These are phyloP conservation scores for Vitis labrusca DNA, from an alignment of 164 flowering plant species.

Conservation along the genomic window DNA sequence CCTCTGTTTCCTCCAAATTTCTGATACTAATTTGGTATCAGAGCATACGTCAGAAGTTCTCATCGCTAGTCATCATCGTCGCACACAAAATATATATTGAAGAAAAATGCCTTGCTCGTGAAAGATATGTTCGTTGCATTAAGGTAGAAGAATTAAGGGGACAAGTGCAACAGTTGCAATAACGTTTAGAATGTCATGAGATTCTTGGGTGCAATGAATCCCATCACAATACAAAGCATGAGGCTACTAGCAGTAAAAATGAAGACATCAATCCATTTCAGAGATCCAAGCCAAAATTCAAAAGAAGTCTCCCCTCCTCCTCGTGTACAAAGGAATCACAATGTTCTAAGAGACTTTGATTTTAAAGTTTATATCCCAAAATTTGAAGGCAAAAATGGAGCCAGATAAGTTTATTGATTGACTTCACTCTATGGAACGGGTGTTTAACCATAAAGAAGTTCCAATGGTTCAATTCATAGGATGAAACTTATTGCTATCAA, in stretches of 20 bases:
- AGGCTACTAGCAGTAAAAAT: background rate
- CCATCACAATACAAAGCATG: background rate
- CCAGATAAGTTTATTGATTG: slow-evolving; percentile 18
- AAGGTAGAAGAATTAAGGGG: no score
- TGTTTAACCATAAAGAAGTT: background rate
- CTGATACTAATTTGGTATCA: no score
- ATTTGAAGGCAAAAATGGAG: slow-evolving; percentile 9
- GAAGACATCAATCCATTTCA: background rate
- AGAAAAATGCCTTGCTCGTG: no score
- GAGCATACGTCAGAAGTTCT: no score
- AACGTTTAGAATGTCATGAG: background rate
- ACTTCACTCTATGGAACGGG: slow-evolving; percentile 1
- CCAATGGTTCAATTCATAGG: background rate
- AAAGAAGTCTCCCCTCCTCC: background rate
- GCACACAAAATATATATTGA: no score
- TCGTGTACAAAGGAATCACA: background rate
- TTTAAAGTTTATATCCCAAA: background rate
- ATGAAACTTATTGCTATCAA: slow-evolving; percentile 9
- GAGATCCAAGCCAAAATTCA: background rate
- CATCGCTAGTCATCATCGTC: no score
- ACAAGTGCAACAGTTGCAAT: background rate
- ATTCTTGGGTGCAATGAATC: background rate
- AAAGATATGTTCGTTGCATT: no score
- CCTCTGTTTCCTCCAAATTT: no score
- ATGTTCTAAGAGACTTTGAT: background rate